Percentiles rank a stretch among this genome's conserved stretches.
Evolutionary conservation across 148 eudicot species (phyloP).

Genomic region (Camellia lanceoleosa): DNA sequence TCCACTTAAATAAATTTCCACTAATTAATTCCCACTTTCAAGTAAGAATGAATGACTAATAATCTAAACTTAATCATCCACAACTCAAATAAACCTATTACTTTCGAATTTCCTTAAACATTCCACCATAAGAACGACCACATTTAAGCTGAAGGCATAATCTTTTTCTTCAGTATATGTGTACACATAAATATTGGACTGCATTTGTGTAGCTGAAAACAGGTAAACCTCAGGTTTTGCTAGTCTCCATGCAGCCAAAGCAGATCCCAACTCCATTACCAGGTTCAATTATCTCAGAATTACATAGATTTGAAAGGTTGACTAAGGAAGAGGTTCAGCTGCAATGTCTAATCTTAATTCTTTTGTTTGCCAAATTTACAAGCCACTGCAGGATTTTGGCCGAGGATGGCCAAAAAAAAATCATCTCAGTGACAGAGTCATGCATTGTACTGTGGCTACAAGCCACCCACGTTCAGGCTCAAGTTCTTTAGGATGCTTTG

Average conservation of each 20-base stretch:
- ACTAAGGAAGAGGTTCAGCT: background rate
- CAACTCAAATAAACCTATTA: slow-evolving; percentile 8
- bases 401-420: background rate
- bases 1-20: background rate
- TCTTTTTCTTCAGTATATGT: background rate
- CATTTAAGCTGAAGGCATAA: background rate
- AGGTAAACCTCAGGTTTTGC: background rate
- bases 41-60: background rate
- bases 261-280: slow-evolving; percentile 2
- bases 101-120: background rate
- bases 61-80: background rate
- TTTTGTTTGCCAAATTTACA: background rate
- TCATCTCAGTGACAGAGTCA: slow-evolving; percentile 18
- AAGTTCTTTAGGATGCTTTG: background rate
- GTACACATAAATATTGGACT: background rate
- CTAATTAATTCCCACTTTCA: slow-evolving; percentile 1
- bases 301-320: background rate
- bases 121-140: background rate
- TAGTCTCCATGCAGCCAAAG: background rate
- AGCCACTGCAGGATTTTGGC: slow-evolving; percentile 2
- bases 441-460: background rate
- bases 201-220: background rate
- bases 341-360: background rate
- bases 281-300: background rate
- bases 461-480: background rate